Evolutionary conservation across 306 rosid genomes (phyloP).

Genomic region (Sechiopsis laciniata): DNA sequence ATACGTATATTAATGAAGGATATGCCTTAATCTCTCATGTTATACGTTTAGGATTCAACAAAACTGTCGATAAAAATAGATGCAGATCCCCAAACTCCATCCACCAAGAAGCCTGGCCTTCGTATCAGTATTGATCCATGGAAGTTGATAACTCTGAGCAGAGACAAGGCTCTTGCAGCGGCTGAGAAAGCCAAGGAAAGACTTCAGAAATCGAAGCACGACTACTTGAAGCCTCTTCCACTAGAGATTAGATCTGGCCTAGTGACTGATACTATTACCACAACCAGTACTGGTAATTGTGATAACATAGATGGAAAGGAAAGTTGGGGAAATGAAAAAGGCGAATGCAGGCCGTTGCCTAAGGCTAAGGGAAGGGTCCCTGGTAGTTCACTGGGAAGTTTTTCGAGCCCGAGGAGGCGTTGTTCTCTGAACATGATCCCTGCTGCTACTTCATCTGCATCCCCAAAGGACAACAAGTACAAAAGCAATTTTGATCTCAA

Average conservation of each 20-base stretch:
- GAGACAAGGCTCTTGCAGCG: slow-evolving; percentile 70
- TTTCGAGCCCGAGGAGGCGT: slow-evolving; percentile 86
- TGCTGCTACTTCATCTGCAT: slow-evolving; percentile 30
- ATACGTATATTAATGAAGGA: background rate
- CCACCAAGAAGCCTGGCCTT: slow-evolving; percentile 51
- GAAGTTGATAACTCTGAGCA: slow-evolving; percentile 70
- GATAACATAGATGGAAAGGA: background rate
- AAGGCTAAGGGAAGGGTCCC: slow-evolving; percentile 31
- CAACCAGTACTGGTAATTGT: background rate
- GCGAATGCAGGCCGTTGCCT: slow-evolving; percentile 11
- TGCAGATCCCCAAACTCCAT: slow-evolving; percentile 38
- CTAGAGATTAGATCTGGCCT: slow-evolving; percentile 63
- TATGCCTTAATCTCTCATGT: background rate
- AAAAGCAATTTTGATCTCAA: slow-evolving; percentile 78
- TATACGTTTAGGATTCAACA: slow-evolving; percentile 42
- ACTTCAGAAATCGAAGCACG: slow-evolving; percentile 50
- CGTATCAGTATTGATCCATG: slow-evolving; percentile 76
- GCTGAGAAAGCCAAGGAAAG: slow-evolving; percentile 79
- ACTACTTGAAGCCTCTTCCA: slow-evolving; percentile 58
- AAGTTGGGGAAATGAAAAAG: background rate
- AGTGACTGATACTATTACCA: slow-evolving; percentile 17
- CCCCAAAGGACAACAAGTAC: slow-evolving; percentile 70
- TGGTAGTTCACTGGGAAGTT: slow-evolving; percentile 35
- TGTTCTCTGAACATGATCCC: slow-evolving; percentile 44
- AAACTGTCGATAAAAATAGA: slow-evolving; percentile 76